phyloP scores from a whole-genome alignment of 2,329 filamentous ascomycete genomes.

The Fusarium globosum region DNA sequence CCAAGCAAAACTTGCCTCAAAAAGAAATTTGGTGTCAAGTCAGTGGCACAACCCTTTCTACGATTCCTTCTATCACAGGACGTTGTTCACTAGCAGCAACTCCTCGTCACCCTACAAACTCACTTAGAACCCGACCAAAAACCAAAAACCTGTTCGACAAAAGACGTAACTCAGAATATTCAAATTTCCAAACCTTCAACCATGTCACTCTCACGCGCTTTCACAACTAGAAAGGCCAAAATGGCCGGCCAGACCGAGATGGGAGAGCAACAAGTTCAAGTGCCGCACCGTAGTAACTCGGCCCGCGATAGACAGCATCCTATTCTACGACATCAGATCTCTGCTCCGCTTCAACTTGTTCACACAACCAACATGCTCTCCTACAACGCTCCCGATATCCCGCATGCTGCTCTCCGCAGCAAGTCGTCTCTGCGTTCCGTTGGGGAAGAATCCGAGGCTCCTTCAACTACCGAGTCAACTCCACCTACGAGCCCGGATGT shows the following conservation, averaged over 20 bases:
- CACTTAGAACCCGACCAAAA: constrained; percentile 20
- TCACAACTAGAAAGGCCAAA: constrained; percentile 76
- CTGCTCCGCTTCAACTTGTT: constrained; percentile 84
- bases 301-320: constrained; percentile 55
- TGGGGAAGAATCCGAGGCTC: constrained; percentile 75
- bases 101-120: neutral
- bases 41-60: constrained; percentile 35
- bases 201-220: constrained; percentile 74
- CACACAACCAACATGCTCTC: constrained; percentile 97
- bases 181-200: constrained; percentile 28
- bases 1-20: constrained; percentile 22
- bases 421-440: constrained; percentile 65
- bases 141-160: neutral
- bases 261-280: constrained; percentile 54
- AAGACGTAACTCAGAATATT: constrained; percentile 4
- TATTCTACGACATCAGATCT: constrained; percentile 78
- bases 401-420: constrained; percentile 57
- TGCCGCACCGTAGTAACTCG: constrained; percentile 63
- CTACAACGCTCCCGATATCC: constrained; percentile 91
- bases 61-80: constrained; percentile 7
- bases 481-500: constrained; percentile 77
- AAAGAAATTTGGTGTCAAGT: constrained; percentile 27
- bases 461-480: constrained; percentile 65
- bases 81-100: constrained; percentile 11
- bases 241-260: constrained; percentile 53